A percentile compares a stretch with the other conserved stretches of the same genome.
phyloP scores from a whole-genome alignment of 1,284 basidiomycete genomes.

The Ganoderma sp. region DNA sequence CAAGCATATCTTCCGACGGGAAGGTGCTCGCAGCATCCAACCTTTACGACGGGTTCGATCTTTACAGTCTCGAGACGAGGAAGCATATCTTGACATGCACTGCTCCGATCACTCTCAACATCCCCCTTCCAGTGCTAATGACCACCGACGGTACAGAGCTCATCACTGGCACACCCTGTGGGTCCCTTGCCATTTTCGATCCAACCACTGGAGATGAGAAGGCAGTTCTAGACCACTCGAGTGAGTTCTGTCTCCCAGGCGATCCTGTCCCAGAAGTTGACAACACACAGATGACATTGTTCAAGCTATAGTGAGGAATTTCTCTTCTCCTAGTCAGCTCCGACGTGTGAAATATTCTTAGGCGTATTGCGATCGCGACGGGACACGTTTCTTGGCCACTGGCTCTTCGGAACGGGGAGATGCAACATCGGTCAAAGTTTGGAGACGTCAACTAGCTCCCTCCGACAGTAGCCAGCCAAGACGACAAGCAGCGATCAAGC shows the following conservation, averaged over 20 bases:
- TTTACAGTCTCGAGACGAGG: not conserved
- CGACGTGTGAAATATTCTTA: too few relatives aligned
- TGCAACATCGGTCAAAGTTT: too few relatives aligned
- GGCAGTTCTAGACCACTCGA: not conserved
- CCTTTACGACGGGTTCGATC: constrained; percentile 8
- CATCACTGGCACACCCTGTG: not conserved
- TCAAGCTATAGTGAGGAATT: too few relatives aligned
- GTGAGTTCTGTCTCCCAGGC: not conserved
- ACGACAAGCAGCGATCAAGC: too few relatives aligned
- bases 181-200: not conserved
- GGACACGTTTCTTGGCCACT: too few relatives aligned
- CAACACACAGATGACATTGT: too few relatives aligned
- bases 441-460: too few relatives aligned
- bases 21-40: not conserved
- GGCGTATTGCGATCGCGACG: too few relatives aligned
- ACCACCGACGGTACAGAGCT: not conserved
- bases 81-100: not conserved
- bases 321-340: too few relatives aligned
- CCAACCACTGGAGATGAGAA: not conserved
- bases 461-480: too few relatives aligned
- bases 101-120: not conserved
- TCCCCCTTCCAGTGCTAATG: constrained; percentile 1
- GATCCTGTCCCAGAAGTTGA: too few relatives aligned
- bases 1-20: not conserved
- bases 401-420: too few relatives aligned